Conservation (phyloP, 1,284 basidiomycete species). For the Boletus albobrunnescens region DNA sequence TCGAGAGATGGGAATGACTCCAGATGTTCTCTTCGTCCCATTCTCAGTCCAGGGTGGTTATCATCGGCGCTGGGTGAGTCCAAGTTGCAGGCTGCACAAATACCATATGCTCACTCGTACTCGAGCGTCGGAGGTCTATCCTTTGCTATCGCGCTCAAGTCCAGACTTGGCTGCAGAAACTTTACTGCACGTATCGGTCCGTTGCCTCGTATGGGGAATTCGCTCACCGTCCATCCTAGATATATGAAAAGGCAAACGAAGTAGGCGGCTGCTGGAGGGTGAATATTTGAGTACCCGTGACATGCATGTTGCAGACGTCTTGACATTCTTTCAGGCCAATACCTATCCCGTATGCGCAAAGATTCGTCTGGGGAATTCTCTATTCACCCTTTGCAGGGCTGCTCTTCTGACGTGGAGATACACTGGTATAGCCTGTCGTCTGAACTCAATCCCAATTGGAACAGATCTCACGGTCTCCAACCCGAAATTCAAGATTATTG, state of each 20-base stretch:
- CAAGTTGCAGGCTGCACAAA: neutral
- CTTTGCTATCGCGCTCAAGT: conserved; percentile 23
- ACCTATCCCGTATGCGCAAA: conserved; percentile 23
- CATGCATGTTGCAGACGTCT: neutral
- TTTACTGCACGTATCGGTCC: conserved; percentile 20
- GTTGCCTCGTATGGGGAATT: neutral
- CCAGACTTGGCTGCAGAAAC: conserved; percentile 16
- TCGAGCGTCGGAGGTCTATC: conserved; percentile 23
- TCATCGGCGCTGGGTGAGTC: conserved; percentile 27
- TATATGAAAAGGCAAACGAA: conserved; percentile 25
- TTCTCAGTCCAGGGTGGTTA: conserved; percentile 15
- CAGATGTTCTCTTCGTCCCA: neutral
- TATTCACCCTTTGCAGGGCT: conserved; percentile 18
- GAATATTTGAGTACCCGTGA: conserved; percentile 16
- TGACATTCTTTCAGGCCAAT: conserved; percentile 23
- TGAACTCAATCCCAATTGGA: conserved; percentile 34
- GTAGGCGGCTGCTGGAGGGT: conserved; percentile 30
- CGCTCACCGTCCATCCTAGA: conserved; percentile 12
- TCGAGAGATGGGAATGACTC: neutral
- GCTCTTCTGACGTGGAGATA: conserved; percentile 29
- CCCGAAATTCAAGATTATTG: conserved; percentile 33
- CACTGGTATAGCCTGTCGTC: conserved; percentile 35
- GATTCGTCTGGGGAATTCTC: neutral
- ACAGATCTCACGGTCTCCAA: conserved; percentile 28
- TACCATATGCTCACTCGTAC: conserved; percentile 5